These are phyloP conservation scores for Xylaria bambusicola DNA, from an alignment of 495 filamentous ascomycete genomes.

Conservation along the genomic window DNA sequence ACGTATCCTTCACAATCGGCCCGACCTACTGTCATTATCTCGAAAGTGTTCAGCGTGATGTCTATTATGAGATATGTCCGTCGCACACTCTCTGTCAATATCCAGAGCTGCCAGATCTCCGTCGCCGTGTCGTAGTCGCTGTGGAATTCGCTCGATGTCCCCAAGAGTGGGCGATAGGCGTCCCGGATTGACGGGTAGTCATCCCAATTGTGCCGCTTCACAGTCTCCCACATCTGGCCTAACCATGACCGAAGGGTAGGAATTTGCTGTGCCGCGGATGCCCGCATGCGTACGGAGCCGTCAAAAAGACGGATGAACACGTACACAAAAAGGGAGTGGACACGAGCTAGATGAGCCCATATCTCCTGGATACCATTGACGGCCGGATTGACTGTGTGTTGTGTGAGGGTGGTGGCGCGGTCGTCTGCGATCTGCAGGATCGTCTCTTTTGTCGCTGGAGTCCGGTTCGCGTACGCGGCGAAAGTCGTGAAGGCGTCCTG, in stretches of 20 bases:
- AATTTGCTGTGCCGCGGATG: constrained; percentile 17
- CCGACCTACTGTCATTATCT: constrained; percentile 41
- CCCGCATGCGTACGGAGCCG: constrained; percentile 21
- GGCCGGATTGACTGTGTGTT: background rate
- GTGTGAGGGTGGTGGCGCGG: constrained; percentile 11
- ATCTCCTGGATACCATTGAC: constrained; percentile 3
- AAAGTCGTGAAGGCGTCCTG: constrained; percentile 32
- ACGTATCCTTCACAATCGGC: constrained; percentile 42
- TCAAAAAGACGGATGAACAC: constrained; percentile 41
- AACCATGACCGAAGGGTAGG: constrained; percentile 17
- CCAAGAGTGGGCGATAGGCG: background rate
- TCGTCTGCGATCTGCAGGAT: constrained; percentile 30
- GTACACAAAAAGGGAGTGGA: constrained; percentile 40
- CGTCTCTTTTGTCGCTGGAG: constrained; percentile 22
- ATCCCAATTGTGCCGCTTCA: constrained; percentile 26
- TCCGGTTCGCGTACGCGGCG: constrained; percentile 28
- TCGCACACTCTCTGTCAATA: constrained; percentile 48
- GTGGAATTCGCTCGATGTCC: background rate
- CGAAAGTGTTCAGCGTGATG: constrained; percentile 44
- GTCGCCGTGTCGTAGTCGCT: constrained; percentile 32
- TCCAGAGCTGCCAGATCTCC: constrained; percentile 46
- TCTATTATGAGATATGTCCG: constrained; percentile 44
- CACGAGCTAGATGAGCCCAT: constrained; percentile 38
- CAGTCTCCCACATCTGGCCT: constrained; percentile 21
- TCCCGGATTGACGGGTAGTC: constrained; percentile 16